Conservation (phyloP, 2,329 filamentous ascomycete species). For the Tricladium varicosporioides region DNA sequence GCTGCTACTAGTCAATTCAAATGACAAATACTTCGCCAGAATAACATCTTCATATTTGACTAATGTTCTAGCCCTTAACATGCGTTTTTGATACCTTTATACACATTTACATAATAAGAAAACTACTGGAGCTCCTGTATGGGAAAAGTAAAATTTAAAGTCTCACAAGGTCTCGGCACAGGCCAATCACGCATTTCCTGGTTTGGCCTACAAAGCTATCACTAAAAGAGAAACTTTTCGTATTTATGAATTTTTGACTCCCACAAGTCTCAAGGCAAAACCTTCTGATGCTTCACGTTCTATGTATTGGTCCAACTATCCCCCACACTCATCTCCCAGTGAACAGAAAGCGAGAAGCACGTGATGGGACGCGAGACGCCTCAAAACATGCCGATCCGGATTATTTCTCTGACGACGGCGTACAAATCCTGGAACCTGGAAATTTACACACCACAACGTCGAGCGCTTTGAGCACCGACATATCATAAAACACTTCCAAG, state of each 20-base stretch:
- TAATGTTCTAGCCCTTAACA: too few species aligned
- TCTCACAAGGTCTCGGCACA: too few species aligned
- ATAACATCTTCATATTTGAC: too few species aligned
- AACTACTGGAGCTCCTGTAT: too few species aligned
- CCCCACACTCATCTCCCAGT: background rate
- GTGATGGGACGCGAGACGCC: background rate
- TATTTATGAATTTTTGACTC: background rate
- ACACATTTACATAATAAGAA: too few species aligned
- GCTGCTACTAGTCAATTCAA: background rate
- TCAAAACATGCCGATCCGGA: background rate
- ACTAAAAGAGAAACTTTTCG: too few species aligned
- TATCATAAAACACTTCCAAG: slow-evolving; percentile 1
- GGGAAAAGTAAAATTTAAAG: too few species aligned
- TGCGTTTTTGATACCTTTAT: too few species aligned
- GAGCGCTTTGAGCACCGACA: background rate
- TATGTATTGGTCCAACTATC: background rate
- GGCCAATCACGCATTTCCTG: too few species aligned
- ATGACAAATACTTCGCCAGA: background rate
- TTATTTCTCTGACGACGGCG: background rate
- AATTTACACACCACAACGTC: slow-evolving; percentile 4
- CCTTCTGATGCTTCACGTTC: background rate
- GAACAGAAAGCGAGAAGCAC: background rate
- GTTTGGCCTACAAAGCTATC: too few species aligned
- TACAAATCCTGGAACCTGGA: slow-evolving; percentile 1
- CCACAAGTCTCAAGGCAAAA: background rate